Percentiles rank a stretch among this genome's conserved stretches.
phyloP scores from a whole-genome alignment of 1,284 basidiomycete species.

The Rhodotorula sp. region DNA sequence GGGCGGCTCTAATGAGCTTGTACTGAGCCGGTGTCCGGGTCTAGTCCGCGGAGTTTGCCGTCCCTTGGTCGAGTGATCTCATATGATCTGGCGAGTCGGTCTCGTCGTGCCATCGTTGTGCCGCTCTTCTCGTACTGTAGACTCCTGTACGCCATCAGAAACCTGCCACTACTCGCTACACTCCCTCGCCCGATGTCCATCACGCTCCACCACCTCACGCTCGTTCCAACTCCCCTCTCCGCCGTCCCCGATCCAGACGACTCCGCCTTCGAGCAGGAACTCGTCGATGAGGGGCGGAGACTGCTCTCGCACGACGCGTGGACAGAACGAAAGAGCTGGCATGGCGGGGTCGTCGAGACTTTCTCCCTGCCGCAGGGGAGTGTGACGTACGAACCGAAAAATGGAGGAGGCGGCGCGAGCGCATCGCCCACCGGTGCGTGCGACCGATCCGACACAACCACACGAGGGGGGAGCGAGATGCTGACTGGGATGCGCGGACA shows the following conservation, averaged over 20 bases:
- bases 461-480: background rate
- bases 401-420: background rate
- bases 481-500: background rate
- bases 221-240: constrained; percentile 29
- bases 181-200: background rate
- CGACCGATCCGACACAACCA: background rate
- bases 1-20: no score
- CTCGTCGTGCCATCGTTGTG: background rate
- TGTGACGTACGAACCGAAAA: constrained; percentile 9
- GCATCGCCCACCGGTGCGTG: constrained; percentile 14
- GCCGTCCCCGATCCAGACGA: constrained; percentile 42
- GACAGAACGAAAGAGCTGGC: constrained; percentile 24
- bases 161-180: background rate
- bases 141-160: background rate
- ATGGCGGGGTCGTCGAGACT: constrained; percentile 30
- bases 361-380: constrained; percentile 8
- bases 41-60: no score
- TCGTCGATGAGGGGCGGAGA: constrained; percentile 41
- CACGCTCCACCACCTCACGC: constrained; percentile 16
- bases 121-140: background rate
- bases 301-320: constrained; percentile 16
- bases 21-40: no score
- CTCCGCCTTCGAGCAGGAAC: constrained; percentile 40
- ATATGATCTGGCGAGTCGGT: no score
- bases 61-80: no score